Conservation (phyloP, 345 rosid genomes). For the Boechera divaricarpa region DNA sequence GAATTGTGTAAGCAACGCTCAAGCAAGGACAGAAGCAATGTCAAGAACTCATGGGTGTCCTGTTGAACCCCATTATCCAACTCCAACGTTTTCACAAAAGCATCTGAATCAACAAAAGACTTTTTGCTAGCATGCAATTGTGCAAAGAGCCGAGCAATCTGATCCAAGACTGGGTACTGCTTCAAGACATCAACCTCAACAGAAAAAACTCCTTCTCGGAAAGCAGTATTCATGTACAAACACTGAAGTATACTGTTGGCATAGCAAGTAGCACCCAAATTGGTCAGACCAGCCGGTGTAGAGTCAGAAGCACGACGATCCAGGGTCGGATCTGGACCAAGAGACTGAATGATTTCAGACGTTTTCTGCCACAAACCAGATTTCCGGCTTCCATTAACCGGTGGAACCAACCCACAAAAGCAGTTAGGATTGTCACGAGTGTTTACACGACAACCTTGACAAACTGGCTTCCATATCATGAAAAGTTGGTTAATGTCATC, state of each 20-base stretch:
- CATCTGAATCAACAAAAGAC: constrained; percentile 91
- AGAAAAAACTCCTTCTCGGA: constrained; percentile 81
- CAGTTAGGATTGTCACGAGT: constrained; percentile 95
- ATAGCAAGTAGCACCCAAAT: constrained; percentile 96
- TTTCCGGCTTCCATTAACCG: constrained; percentile 81
- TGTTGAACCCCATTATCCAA: constrained; percentile 95
- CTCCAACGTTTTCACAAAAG: constrained; percentile 89
- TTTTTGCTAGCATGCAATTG: constrained; percentile 79
- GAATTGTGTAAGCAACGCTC: constrained; percentile 83
- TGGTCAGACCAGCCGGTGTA: constrained; percentile 90
- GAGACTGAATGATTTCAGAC: constrained; percentile 63
- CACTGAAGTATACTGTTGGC: constrained; percentile 98
- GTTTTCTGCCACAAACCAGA: constrained; percentile 93
- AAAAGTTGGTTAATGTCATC: constrained; percentile 73
- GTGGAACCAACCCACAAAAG: constrained; percentile 86
- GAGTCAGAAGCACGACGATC: constrained; percentile 72
- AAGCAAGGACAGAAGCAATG: constrained; percentile 90
- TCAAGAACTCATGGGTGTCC: constrained; percentile 96
- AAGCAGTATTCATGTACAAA: constrained; percentile 83
- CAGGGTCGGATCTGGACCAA: constrained; percentile 73
- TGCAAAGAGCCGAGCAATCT: constrained; percentile 86
- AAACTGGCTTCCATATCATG: constrained; percentile 74
- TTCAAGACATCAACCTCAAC: constrained; percentile 75
- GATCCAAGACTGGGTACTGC: constrained; percentile 82
- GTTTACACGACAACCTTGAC: constrained; percentile 96